Evolutionary conservation across 257 asterid species (phyloP), one percentile per base, ranked within the genome.

Genomic region (Solanum bulbocastanum): DNA sequence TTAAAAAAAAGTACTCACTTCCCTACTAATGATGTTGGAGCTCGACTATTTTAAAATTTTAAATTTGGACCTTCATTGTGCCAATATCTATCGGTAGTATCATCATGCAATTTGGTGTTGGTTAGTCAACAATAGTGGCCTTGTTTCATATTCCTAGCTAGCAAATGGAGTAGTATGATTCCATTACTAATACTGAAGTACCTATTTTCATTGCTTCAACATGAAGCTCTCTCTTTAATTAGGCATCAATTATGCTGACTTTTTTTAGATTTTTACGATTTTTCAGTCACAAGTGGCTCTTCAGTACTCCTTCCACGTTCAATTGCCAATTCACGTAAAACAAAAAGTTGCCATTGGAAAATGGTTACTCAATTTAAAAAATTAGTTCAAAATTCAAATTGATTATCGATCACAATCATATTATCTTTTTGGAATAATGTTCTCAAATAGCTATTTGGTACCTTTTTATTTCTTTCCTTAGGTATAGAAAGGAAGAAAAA

Each of bases 11-110:
- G 6, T 2, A 5, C 60, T 49, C n/a, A n/a, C n/a, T n/a, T n/a
- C 60, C 15, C 60, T 5, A 15, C 8, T 5, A 15, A 52, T 49
- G 22, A 52, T 52, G 16, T 16, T 52, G 1, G 0, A 16, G 62
- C 23, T 52, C 3, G 4, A 52, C 0, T 52, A 52, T 16, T 52
- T 1, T 52, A 0, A 52, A 52, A 52, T 16, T 52, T 1, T 52
- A 0, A 52, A 52, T 6, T 5, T 0, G 0, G 4, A 52, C 0
- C 3, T 15, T 0, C 22, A 49, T 2, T 49, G 22, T 3, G 0
- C 1, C 23, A 2, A 2, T 49, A 49, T 49, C 7, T 5, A 5
- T 49, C 1, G 3, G 3, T 15, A 1, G 30, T 60, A 60, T 62
- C 9, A 11, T n/a, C 33, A 10, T 10, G 16, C 0, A 75, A 1